Percentiles rank a stretch among this genome's conserved stretches.
Conservation (phyloP, 805 yeast species). For the Yarrowia yakushimensis region DNA sequence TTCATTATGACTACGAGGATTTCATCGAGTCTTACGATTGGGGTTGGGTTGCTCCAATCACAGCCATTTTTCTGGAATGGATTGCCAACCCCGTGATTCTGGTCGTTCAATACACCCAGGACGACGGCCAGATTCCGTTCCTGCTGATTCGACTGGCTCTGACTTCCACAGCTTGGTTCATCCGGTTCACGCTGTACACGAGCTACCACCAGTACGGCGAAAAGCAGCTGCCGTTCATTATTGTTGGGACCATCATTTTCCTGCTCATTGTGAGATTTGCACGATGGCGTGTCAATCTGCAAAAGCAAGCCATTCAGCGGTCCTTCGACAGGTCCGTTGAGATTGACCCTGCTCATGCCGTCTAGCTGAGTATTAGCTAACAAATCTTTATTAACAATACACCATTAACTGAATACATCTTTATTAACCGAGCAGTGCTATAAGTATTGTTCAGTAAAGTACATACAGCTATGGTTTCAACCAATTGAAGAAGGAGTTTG, state of each 20-base stretch:
- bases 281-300: background rate
- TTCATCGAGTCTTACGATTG: background rate
- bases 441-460: too few species aligned
- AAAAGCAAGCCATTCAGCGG: background rate
- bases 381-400: too few species aligned
- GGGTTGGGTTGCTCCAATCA: background rate
- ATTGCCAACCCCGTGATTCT: background rate
- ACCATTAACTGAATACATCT: too few species aligned
- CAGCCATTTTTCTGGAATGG: background rate
- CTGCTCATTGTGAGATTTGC: background rate
- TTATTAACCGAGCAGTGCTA: too few species aligned
- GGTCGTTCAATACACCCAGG: background rate
- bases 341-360: too few species aligned
- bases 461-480: too few species aligned
- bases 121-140: background rate
- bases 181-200: background rate
- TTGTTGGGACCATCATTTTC: background rate
- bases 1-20: background rate
- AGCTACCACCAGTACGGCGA: background rate
- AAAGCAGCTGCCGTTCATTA: background rate
- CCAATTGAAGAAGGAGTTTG: too few species aligned
- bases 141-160: background rate
- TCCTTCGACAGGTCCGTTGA: background rate
- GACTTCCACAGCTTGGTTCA: background rate
- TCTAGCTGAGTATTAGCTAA: too few species aligned